Percentiles rank a stretch among this genome's conserved stretches.
phyloP scores from a whole-genome alignment of 192 early-diverging fungal species.

The Rhizophlyctis rosea region DNA sequence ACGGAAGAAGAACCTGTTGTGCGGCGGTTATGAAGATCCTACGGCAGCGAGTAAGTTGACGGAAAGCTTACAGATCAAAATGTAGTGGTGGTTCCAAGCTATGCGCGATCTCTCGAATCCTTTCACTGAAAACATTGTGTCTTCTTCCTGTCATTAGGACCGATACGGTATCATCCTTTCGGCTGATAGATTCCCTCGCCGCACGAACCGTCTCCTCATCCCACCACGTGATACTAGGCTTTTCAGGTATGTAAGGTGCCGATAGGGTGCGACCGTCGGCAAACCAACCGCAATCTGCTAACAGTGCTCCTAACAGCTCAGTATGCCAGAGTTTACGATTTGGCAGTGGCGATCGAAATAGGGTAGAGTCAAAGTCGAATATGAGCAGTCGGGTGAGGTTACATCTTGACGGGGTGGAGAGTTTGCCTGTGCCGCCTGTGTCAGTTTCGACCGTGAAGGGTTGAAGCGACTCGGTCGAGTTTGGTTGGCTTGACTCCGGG shows the following conservation, averaged over 20 bases:
- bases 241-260: constrained; percentile 39
- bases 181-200: not conserved
- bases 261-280: constrained; percentile 37
- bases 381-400: constrained; percentile 32
- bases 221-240: constrained; percentile 40
- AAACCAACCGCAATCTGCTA: constrained; percentile 53
- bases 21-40: not conserved
- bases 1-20: constrained; percentile 34
- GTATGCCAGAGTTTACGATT: constrained; percentile 40
- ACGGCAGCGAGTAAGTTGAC: not conserved
- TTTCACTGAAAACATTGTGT: constrained; percentile 39
- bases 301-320: constrained; percentile 37
- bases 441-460: not conserved
- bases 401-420: constrained; percentile 2
- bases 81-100: constrained; percentile 8
- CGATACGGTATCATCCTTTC: constrained; percentile 10
- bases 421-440: not conserved
- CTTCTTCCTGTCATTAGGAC: constrained; percentile 47
- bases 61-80: constrained; percentile 40
- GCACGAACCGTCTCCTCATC: constrained; percentile 22
- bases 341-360: constrained; percentile 52
- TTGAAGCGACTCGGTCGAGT: not conserved
- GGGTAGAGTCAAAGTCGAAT: constrained; percentile 57
- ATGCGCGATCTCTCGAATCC: constrained; percentile 37
- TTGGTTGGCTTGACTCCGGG: not conserved